phyloP scores from a whole-genome alignment of 2,329 filamentous ascomycete genomes.

The Paecilomyces niveus region DNA sequence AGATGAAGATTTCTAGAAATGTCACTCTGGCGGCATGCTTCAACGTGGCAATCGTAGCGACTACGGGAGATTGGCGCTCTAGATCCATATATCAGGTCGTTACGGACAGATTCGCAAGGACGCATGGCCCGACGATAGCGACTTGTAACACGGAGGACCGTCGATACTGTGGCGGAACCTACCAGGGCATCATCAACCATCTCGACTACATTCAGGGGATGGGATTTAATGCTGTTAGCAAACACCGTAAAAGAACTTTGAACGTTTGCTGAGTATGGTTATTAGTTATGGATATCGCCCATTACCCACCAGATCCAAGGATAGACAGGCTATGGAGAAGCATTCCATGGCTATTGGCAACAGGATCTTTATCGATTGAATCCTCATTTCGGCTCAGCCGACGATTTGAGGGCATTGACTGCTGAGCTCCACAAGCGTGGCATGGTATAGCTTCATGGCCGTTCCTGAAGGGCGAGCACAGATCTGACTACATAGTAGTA shows the following conservation, averaged over 20 bases:
- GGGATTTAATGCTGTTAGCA: conserved; percentile 37
- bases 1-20: not conserved
- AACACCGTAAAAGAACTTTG: conserved; percentile 17
- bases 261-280: not conserved
- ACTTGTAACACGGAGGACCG: conserved; percentile 8
- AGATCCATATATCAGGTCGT: conserved; percentile 34
- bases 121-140: conserved; percentile 18
- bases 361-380: conserved; percentile 41
- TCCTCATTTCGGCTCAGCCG: conserved; percentile 37
- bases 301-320: conserved; percentile 28
- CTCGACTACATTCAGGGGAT: conserved; percentile 43
- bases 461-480: not conserved
- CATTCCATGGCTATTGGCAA: conserved; percentile 43
- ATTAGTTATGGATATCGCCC: conserved; percentile 22
- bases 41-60: conserved; percentile 3
- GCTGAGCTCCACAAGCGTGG: conserved; percentile 35
- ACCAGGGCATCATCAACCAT: conserved; percentile 35
- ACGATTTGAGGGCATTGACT: conserved; percentile 37
- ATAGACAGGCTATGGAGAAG: conserved; percentile 29
- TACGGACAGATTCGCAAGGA: conserved; percentile 30
- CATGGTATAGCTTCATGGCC: conserved; percentile 19
- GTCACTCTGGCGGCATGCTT: not conserved
- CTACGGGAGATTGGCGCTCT: conserved; percentile 18
- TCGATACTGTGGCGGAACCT: conserved; percentile 40
- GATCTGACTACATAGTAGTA: conserved; percentile 21